These are phyloP conservation scores for Coelastrella sp. DNA, from an alignment of 139 green algal genomes.

Conservation along the genomic window DNA sequence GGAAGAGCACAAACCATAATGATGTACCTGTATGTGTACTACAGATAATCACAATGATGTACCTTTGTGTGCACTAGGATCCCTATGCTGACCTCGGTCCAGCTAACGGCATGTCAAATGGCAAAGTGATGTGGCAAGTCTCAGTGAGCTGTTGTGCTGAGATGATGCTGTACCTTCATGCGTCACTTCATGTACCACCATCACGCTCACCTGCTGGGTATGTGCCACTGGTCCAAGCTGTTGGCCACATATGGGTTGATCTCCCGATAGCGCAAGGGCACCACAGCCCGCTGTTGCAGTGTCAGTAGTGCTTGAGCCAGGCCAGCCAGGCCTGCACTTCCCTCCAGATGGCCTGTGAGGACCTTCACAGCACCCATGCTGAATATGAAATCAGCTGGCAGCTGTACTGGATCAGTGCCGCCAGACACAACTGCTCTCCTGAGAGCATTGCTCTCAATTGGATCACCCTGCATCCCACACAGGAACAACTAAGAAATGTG, in stretches of 20 bases:
- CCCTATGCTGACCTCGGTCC: too few relatives aligned
- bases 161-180: neutral
- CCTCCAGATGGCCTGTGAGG: constrained; percentile 80
- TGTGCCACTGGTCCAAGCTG: constrained; percentile 41
- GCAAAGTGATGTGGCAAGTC: too few relatives aligned
- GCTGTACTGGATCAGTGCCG: neutral
- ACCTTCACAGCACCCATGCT: constrained; percentile 78
- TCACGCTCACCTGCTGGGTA: constrained; percentile 27
- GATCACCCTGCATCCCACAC: constrained; percentile 66
- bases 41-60: too few relatives aligned
- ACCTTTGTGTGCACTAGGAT: too few relatives aligned
- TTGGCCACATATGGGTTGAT: constrained; percentile 81
- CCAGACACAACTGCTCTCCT: constrained; percentile 63
- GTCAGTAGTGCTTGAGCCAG: constrained; percentile 68
- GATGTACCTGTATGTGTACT: too few relatives aligned
- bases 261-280: constrained; percentile 70
- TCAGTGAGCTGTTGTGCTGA: neutral
- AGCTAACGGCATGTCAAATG: too few relatives aligned
- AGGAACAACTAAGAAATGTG: too few relatives aligned
- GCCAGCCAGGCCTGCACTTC: constrained; percentile 81
- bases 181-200: neutral
- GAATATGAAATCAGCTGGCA: constrained; percentile 49
- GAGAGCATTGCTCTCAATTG: constrained; percentile 83
- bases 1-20: too few relatives aligned
- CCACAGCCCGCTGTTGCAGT: constrained; percentile 54